Evolutionary conservation across 2,329 filamentous ascomycete genomes (phyloP).

Genomic region (Nemania abortiva): DNA sequence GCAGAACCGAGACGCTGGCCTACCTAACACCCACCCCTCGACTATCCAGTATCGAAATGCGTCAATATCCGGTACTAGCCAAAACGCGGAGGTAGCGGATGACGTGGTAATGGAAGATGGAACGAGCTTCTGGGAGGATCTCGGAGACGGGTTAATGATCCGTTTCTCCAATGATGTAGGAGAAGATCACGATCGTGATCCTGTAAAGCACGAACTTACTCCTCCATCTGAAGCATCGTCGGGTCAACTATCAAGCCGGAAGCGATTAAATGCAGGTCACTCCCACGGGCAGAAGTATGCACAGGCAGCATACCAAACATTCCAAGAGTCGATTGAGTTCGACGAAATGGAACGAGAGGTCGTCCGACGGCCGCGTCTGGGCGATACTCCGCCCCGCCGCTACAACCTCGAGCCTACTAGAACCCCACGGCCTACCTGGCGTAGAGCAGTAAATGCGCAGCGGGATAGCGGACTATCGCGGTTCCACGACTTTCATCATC

Average conservation of each 20-base stretch:
- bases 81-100: too few species aligned
- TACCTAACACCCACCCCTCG: background rate
- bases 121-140: conserved; percentile 2
- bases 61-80: too few species aligned
- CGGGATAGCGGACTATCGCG: background rate
- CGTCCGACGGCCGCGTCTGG: background rate
- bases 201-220: background rate
- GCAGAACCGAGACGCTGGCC: too few species aligned
- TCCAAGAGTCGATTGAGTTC: background rate
- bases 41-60: too few species aligned
- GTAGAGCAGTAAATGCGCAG: too few species aligned
- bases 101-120: background rate
- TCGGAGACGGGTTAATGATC: conserved; percentile 14
- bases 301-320: background rate
- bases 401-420: background rate
- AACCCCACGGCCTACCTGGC: background rate
- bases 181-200: background rate
- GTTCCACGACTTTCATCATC: background rate
- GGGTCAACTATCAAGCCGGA: too few species aligned
- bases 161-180: too few species aligned
- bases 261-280: too few species aligned
- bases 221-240: background rate
- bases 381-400: background rate
- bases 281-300: background rate
- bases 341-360: conserved; percentile 2